Evolutionary conservation across 2,329 filamentous ascomycete species (phyloP).

Genomic region (Claviceps digitariae): DNA sequence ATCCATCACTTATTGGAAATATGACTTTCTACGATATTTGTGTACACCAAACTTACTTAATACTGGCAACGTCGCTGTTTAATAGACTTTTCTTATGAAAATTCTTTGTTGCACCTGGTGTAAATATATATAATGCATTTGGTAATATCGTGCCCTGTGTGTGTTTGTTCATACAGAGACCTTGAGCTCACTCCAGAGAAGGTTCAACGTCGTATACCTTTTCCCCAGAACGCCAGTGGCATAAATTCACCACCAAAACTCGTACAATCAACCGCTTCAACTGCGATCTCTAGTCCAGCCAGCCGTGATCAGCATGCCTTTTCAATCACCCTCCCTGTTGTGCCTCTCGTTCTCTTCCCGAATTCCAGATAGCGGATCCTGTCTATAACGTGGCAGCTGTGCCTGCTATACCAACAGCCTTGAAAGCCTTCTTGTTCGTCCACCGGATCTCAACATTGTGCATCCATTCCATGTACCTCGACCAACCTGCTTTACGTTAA

Average conservation of each 20-base stretch:
- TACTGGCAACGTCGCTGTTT: neutral
- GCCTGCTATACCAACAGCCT: constrained; percentile 47
- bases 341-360: neutral
- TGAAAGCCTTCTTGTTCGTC: constrained; percentile 50
- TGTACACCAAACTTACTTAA: constrained; percentile 9
- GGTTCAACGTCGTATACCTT: too few relatives aligned
- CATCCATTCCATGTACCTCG: constrained; percentile 87
- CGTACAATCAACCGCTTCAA: neutral
- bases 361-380: too few relatives aligned
- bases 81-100: neutral
- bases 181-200: too few relatives aligned
- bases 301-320: too few relatives aligned
- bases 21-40: constrained; percentile 10
- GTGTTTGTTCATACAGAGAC: neutral
- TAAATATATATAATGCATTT: neutral
- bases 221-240: neutral
- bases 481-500: constrained; percentile 53
- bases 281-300: neutral
- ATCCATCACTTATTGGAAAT: constrained; percentile 6
- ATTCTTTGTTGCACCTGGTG: too few relatives aligned
- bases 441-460: constrained; percentile 62
- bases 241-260: neutral
- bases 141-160: neutral
- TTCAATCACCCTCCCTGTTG: neutral
- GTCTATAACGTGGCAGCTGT: constrained; percentile 41